phyloP scores from a whole-genome alignment of 1,284 basidiomycete species.

The Gymnopus androsaceus region DNA sequence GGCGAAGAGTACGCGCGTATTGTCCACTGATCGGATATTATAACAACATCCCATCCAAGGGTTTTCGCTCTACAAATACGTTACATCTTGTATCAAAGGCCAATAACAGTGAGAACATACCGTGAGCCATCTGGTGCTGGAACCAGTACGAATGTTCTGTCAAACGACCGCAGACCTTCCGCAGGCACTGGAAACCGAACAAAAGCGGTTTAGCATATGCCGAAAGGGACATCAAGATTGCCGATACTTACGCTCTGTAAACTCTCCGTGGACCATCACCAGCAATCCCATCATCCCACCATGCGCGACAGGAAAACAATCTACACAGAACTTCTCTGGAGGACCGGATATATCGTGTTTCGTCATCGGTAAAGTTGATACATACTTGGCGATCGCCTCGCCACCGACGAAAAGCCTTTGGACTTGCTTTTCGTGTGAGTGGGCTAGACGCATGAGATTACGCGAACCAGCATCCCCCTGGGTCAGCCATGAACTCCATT shows the following conservation, averaged over 20 bases:
- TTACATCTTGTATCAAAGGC: slow-evolving; percentile 9
- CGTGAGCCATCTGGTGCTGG: slow-evolving; percentile 79
- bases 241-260: slow-evolving; percentile 74
- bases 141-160: slow-evolving; percentile 87
- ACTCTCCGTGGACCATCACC: slow-evolving; percentile 89
- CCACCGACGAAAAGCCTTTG: slow-evolving; percentile 75
- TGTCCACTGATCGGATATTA: slow-evolving; percentile 87
- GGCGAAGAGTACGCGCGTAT: slow-evolving; percentile 84
- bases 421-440: slow-evolving; percentile 63
- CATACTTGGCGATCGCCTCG: slow-evolving; percentile 64
- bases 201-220: slow-evolving; percentile 19
- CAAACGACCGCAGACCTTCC: slow-evolving; percentile 86
- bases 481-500: slow-evolving; percentile 73
- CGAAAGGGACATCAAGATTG: slow-evolving; percentile 5
- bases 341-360: slow-evolving; percentile 76
- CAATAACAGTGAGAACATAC: slow-evolving; percentile 48
- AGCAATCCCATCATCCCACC: slow-evolving; percentile 69
- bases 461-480: slow-evolving; percentile 63
- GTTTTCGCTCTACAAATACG: slow-evolving; percentile 61
- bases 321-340: slow-evolving; percentile 85
- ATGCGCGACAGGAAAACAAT: slow-evolving; percentile 79
- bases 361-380: slow-evolving; percentile 73
- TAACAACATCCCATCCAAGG: slow-evolving; percentile 87
- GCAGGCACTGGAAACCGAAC: slow-evolving; percentile 43
- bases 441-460: slow-evolving; percentile 72